Base-by-base conservation (phyloP, 2,329 filamentous ascomycete species). In the Knufia petricola region DNA sequence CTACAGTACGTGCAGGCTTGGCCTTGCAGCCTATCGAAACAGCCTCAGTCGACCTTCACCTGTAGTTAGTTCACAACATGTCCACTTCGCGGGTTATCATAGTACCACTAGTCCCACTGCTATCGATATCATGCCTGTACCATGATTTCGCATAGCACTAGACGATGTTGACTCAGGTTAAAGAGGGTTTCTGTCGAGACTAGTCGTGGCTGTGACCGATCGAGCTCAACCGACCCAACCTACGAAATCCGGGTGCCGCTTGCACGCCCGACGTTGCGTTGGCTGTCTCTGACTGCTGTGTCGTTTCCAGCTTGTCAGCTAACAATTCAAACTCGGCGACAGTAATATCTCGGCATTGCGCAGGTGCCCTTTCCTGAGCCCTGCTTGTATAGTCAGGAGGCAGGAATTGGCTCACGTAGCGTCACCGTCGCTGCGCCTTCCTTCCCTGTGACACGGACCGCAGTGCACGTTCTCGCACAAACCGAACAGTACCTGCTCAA, bases 81-180 rank as follows among this genome's bases (percentile, higher is more conserved):
- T n/a, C n/a, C n/a, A n/a, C n/a, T n/a, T n/a, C n/a, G n/a, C n/a
- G n/a, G n/a, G n/a, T n/a, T n/a, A n/a, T n/a, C n/a, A n/a, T n/a
- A n/a, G n/a, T n/a, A n/a, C n/a, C n/a, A n/a, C n/a, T n/a, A 12
- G 23, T 30, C n/a, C 30, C 6, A 3, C 34, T 30, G 44, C 15
- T 39, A 47, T 47, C 44, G 44, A 47, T 39, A 47, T 39, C 13
- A 28, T 7, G 21, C 44, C 44, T 47, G 44, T 34, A 38, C 44
- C 23, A 38, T 47, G 32, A 47, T 39, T 39, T 47, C 44, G 10
- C 32, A 19, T 26, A 15, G 4, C 9, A 37, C 12, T 19, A 31
- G 24, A 32, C 28, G 15, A 36, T 28, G 6, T 23, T 46, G 3
- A 30, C 12, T 30, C 23, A 20, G 28, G 37, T 36, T 46, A 15